Percentiles rank a stretch among this genome's conserved stretches.
These are phyloP conservation scores for Pneumocystis canis DNA, from an alignment of 1,139 yeast genomes.

Conservation along the genomic window DNA sequence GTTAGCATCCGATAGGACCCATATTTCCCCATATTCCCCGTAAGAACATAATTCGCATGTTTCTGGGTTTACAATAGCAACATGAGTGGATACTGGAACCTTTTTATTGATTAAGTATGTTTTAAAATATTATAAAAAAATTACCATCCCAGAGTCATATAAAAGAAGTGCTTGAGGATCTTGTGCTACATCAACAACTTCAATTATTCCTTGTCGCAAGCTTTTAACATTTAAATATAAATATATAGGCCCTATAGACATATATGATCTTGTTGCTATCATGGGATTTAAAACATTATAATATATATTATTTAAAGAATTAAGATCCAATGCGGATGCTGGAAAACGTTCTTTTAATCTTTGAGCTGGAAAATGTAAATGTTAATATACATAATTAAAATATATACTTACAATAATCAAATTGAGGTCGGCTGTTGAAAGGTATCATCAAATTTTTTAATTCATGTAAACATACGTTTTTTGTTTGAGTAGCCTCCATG, in stretches of 20 bases:
- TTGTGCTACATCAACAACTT: conserved; percentile 56
- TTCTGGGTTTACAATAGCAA: conserved; percentile 91
- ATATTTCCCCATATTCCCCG: conserved; percentile 95
- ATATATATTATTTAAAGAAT: conserved; percentile 64
- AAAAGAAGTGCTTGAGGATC: conserved; percentile 42
- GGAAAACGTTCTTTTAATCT: conserved; percentile 50
- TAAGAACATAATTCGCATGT: conserved; percentile 61
- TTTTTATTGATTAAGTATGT: not conserved
- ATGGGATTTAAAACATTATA: conserved; percentile 72
- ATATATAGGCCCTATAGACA: conserved; percentile 81
- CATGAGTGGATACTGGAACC: conserved; percentile 71
- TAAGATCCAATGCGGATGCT: conserved; percentile 48
- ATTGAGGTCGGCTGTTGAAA: conserved; percentile 60
- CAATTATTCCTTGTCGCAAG: conserved; percentile 71
- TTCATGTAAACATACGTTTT: conserved; percentile 44
- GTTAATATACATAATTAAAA: not conserved
- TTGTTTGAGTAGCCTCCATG: conserved; percentile 40
- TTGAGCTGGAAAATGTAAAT: conserved; percentile 26
- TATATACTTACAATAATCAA: conserved; percentile 26
- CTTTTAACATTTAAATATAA: conserved; percentile 78
- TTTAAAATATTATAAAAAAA: not conserved
- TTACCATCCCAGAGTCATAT: conserved; percentile 88
- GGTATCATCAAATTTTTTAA: conserved; percentile 76
- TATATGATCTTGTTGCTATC: conserved; percentile 69
- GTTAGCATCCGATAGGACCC: conserved; percentile 87